Evolutionary conservation across 1,284 basidiomycete species (phyloP), one percentile per base, ranked within the genome.

Genomic region (Ceratobasidium sp.): DNA sequence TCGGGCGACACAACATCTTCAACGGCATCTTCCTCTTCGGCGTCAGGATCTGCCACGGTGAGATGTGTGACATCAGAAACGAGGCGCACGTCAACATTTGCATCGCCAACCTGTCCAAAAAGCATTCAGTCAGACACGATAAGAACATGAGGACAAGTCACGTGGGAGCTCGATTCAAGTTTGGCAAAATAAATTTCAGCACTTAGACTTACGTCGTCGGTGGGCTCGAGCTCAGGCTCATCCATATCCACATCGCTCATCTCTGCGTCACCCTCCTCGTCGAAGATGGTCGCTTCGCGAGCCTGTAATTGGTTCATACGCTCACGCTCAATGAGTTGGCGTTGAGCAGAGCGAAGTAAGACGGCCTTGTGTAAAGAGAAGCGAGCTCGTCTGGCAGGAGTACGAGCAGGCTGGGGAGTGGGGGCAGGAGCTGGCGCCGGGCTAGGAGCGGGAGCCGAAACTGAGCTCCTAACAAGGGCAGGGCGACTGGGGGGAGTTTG

Each of bases 311-410:
- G 66, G 36, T 63, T 67, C 57, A 59, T 19, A 19, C 59, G 66
- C 69, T 84, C 84, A 9, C 78, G 76, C 63, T 80, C 81, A 76
- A 89, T 76, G 0, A 87, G 86, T 0, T 87, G 87, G 17, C 89
- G 84, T 78, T 92, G 90, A 0, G 90, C 90, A 45, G 88, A 90
- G 9, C 90, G 86, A 36, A 93, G 88, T 19, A 93, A 83, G 0
- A 92, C 91, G 0, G 89, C 89, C 15, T 89, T 87, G 79, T 93
- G 91, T 0, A 93, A 81, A 1, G 88, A 88, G 14, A 84, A 66
- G 1, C 73, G 82, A 1, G 82, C 33, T 79, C 56, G 56, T 19
- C 69, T 59, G 1, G 69, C 69, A 22, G 69, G 69, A 1, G 80
- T 59, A 80, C 85, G 84, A 27, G 84, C 83, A 14, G 84, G 83